These are phyloP conservation scores for Spergularia azorica DNA, from an alignment of 179 eudicot species.

Conservation along the genomic window DNA sequence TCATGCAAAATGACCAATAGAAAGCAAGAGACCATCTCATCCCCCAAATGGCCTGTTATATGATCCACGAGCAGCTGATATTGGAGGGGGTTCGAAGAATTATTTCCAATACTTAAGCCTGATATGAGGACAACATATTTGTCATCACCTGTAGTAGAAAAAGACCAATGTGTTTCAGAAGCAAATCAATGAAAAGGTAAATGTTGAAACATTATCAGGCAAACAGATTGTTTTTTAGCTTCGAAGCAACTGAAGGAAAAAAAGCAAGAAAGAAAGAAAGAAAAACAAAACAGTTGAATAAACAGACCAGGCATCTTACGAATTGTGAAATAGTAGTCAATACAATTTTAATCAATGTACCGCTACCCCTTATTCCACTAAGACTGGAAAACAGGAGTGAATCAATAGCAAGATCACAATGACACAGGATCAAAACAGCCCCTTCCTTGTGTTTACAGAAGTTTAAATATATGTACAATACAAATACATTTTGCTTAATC, in stretches of 20 bases:
- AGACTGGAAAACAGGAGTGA: too few species aligned
- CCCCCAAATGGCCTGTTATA: conserved; percentile 94
- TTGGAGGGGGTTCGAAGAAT: conserved; percentile 74
- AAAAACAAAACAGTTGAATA: too few species aligned
- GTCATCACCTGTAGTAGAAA: conserved; percentile 65
- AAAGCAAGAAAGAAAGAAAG: too few species aligned
- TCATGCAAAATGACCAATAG: conserved; percentile 4
- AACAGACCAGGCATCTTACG: too few species aligned
- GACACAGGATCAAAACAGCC: not conserved
- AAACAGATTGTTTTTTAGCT: not conserved
- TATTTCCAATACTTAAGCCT: conserved; percentile 73
- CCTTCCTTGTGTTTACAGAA: not conserved
- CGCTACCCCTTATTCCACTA: too few species aligned
- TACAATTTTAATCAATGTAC: too few species aligned
- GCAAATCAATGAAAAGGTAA: not conserved
- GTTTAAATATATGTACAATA: not conserved
- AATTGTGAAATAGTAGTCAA: too few species aligned
- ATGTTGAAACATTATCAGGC: not conserved
- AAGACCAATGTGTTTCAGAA: conserved; percentile 5
- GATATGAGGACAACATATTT: conserved; percentile 84
- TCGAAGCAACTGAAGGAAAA: not conserved
- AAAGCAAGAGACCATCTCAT: conserved; percentile 60
- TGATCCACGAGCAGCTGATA: conserved; percentile 93
- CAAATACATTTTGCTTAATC: not conserved
- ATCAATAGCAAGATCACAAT: too few species aligned